Percentiles rank a stretch among this genome's conserved stretches.
phyloP scores from a whole-genome alignment of 495 filamentous ascomycete genomes.

The Neurospora discreta region DNA sequence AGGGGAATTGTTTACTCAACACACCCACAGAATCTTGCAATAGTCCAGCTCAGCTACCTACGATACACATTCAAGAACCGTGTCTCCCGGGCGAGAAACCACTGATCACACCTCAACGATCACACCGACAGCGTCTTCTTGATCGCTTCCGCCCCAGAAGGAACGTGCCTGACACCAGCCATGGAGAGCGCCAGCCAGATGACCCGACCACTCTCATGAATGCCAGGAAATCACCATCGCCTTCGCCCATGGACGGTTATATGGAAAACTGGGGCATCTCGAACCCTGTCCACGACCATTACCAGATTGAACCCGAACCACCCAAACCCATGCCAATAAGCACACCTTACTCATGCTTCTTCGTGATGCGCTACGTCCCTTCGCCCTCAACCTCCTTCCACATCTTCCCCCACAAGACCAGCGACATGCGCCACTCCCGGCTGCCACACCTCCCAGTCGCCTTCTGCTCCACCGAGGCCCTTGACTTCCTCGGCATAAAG shows the following conservation, averaged over 20 bases:
- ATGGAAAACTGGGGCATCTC: neutral
- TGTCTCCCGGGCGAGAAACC: neutral
- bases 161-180: neutral
- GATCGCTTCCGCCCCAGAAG: neutral
- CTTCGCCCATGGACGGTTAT: neutral
- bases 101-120: neutral
- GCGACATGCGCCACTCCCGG: neutral
- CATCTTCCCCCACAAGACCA: neutral
- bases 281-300: neutral
- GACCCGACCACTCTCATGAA: neutral
- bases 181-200: neutral
- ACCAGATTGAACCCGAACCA: conserved; percentile 14
- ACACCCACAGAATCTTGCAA: neutral
- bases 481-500: conserved; percentile 33
- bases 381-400: neutral
- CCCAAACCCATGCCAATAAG: conserved; percentile 18
- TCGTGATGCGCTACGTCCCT: conserved; percentile 14
- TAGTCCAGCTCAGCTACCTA: neutral
- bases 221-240: neutral
- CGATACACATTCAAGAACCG: neutral
- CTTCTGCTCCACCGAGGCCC: conserved; percentile 20
- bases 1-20: neutral
- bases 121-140: neutral
- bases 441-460: conserved; percentile 8
- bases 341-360: conserved; percentile 39